These are phyloP conservation scores for Wallacemonas sp. DNA, from an alignment of 208 protist species.

Conservation along the genomic window DNA sequence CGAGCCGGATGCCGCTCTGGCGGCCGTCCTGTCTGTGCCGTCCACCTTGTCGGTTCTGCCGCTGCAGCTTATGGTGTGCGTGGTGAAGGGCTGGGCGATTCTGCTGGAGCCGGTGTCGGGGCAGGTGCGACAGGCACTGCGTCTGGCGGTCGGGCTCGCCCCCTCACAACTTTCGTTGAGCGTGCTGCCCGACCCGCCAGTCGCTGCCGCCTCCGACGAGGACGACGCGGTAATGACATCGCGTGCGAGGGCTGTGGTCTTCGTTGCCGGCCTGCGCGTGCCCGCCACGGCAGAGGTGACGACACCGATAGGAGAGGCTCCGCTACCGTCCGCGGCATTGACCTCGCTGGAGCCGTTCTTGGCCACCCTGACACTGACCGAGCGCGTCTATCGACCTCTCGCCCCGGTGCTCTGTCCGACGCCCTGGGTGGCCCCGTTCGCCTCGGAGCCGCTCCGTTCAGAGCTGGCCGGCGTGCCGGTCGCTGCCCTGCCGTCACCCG, in stretches of 20 bases:
- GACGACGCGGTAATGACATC: no score
- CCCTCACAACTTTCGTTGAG: background rate
- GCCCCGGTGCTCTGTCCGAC: background rate
- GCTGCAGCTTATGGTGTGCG: conserved; percentile 10
- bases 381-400: background rate
- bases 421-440: background rate
- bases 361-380: background rate
- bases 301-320: no score
- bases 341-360: background rate
- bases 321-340: background rate
- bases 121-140: background rate
- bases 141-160: background rate
- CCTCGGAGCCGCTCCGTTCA: background rate
- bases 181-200: background rate
- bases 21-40: no score
- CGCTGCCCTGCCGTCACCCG: background rate
- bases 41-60: no score
- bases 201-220: no score
- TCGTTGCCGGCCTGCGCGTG: background rate
- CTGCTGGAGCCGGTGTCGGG: background rate
- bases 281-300: no score
- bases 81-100: background rate
- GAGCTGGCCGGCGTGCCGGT: background rate
- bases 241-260: background rate
- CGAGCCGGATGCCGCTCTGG: conserved; percentile 1